Evolutionary conservation across 164 flowering plant species (phyloP).

Genomic region (Cinnamomum chago): DNA sequence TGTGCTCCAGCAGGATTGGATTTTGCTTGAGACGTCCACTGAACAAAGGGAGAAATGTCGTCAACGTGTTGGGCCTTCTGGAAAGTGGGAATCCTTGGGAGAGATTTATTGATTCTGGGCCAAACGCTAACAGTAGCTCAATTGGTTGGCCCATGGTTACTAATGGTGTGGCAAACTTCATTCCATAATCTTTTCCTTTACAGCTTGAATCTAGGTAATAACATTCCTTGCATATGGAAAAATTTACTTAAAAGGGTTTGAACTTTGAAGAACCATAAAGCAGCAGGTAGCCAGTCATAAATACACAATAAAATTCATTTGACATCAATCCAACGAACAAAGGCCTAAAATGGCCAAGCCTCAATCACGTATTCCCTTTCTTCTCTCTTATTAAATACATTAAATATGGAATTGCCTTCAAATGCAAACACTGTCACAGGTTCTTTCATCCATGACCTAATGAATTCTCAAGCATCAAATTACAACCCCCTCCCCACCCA

Average conservation of each 20-base stretch:
- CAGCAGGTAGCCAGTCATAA: background rate
- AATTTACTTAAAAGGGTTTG: background rate
- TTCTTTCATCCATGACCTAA: slow-evolving; percentile 11
- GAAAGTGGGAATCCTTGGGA: too few species aligned
- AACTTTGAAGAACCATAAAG: background rate
- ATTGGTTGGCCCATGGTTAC: too few species aligned
- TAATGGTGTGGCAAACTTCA: background rate
- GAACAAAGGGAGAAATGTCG: too few species aligned
- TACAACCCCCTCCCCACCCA: slow-evolving; percentile 30
- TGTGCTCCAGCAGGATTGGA: too few species aligned
- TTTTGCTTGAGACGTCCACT: too few species aligned
- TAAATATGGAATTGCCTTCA: slow-evolving; percentile 9
- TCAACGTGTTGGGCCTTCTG: too few species aligned
- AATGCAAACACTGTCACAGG: slow-evolving; percentile 21
- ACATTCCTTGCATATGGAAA: too few species aligned
- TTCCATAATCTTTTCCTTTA: background rate
- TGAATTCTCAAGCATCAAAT: slow-evolving; percentile 18
- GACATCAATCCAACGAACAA: background rate
- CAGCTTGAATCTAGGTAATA: background rate
- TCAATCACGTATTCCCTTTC: background rate
- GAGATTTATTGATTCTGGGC: too few species aligned
- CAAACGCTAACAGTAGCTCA: too few species aligned
- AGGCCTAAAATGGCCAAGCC: background rate
- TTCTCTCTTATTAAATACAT: slow-evolving; percentile 18
- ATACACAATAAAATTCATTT: background rate